A percentile compares a stretch with the other conserved stretches of the same genome.
phyloP scores from a whole-genome alignment of 2,329 filamentous ascomycete species.

The Thermothelomyces thermophilus region DNA sequence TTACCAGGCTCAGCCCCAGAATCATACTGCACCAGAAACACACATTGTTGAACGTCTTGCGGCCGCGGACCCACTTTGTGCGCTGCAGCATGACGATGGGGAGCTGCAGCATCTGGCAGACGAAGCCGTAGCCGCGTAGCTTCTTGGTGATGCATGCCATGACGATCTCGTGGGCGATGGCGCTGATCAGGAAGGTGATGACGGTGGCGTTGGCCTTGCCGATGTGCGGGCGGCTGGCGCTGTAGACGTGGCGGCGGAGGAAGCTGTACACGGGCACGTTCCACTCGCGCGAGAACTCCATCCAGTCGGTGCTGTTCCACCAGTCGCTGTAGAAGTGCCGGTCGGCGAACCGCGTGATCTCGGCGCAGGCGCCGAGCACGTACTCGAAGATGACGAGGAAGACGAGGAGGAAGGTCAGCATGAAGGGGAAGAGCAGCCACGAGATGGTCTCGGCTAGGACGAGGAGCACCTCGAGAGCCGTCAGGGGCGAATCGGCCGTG shows the following conservation, averaged over 20 bases:
- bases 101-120: constrained; percentile 94
- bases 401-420: constrained; percentile 89
- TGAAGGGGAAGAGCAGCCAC: constrained; percentile 90
- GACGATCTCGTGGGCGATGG: constrained; percentile 86
- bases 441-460: constrained; percentile 86
- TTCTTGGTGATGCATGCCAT: constrained; percentile 99
- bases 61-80: constrained; percentile 66
- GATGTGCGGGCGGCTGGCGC: constrained; percentile 68
- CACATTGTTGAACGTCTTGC: constrained; percentile 76
- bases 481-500: constrained; percentile 27
- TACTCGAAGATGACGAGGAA: constrained; percentile 99
- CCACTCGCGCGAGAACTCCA: constrained; percentile 95
- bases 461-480: constrained; percentile 61
- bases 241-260: constrained; percentile 89
- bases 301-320: constrained; percentile 80
- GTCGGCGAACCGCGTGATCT: constrained; percentile 89
- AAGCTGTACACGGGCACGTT: constrained; percentile 97
- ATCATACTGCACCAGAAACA: constrained; percentile 94
- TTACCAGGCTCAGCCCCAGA: constrained; percentile 70
- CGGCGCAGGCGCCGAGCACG: constrained; percentile 85
- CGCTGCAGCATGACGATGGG: constrained; percentile 91
- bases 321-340: constrained; percentile 83
- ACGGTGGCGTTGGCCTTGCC: constrained; percentile 72
- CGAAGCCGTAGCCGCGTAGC: constrained; percentile 84
- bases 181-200: constrained; percentile 86